Evolutionary conservation across 352 stramenopile species (phyloP), one percentile per base, ranked within the genome.

Genomic region (Globisporangium takayamanum): DNA sequence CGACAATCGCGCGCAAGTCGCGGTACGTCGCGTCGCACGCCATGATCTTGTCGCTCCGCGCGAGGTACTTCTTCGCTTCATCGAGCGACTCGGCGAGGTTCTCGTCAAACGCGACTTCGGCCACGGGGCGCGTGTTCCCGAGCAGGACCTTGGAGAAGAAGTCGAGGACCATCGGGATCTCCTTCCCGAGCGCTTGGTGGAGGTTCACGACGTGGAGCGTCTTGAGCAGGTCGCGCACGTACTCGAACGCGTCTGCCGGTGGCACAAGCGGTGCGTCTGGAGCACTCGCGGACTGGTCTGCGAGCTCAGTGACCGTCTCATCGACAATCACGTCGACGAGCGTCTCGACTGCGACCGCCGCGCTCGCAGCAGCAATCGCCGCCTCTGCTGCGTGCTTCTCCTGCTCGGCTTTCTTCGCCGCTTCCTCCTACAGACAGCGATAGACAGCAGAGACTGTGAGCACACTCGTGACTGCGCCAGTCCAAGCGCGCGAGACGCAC

Each of bases 81-180:
- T 84, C 80, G 42, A 94, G 54, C 30, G 81, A 92, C 57, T 94
- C 84, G 26, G 73, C 70, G 50, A 94, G 59, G 64, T 94, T 94
- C 46, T 91, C 82, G 16, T 76, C 68, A 51, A 91, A 94, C 26
- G 81, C 82, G 20, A 94, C 53, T 59, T 94, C 84, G 5, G 78
- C 82, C 5, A 80, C 80, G 1, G 80, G 81, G 5, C 84, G 82
- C 15, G 84, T 94, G 51, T 82, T 89, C 50, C 84, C 84, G n/a
- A 92, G 65, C 57, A 94, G 44, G 10, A 92, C 75, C 71, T 94
- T 92, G 28, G 78, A 83, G 54, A 91, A 94, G 59, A 87, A 94
- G 60, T 94, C 84, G 28, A 94, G 60, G 48, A 89, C 84, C 66
- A 87, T 87, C 3, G 84, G 84, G 18, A 94, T 76, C 11, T 92